Evolutionary conservation across 495 filamentous ascomycete genomes (phyloP), one percentile per base, ranked within the genome.

Genomic region (Bacidia gigantensis): DNA sequence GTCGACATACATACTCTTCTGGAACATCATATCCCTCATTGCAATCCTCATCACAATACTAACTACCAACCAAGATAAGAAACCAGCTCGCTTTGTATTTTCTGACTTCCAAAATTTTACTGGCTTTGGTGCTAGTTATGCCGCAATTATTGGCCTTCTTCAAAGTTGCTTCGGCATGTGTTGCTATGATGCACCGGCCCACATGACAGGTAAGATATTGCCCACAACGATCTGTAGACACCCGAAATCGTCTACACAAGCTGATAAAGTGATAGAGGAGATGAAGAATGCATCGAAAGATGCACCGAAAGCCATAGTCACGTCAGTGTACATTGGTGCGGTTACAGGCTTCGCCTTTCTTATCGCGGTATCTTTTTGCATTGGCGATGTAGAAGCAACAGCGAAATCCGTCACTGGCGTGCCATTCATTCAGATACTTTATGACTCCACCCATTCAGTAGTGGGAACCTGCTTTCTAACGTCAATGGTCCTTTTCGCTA

Each of bases 121-220:
- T 1, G 77, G 77, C 21, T 78, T 75, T 52, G 66, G 67, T 17
- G 60, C 64, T 5, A 65, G 69, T 0, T 78, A 77, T 63, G 66
- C 71, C 10, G 72, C 71, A 0, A 71, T 80, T 22, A 53, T 80
- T 12, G 77, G 77, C n/a, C 66, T 78, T 17, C 56, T 81, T 17
- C 77, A 81, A 54, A 67, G 68, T 51, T 72, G 69, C 5, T 79
- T 81, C 52, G 76, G 76, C 17, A 78, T 81, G 76, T 73, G 70
- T 57, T 75, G 73, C 54, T 67, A 67, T 12, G 56, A 65, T 42
- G 56, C 60, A 24, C 62, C 62, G 0, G 52, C 49, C 11, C 50
- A 52, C 10, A 58, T 54, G 49, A 51, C 52, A 18, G 54, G 1
- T 29, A 52, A 26, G 23, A n/a, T 21, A 14, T 65, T 46, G 56